Percentiles rank a stretch among this genome's conserved stretches.
Evolutionary conservation across 768 basidiomycete species (phyloP).

Genomic region (Trametes villosa): DNA sequence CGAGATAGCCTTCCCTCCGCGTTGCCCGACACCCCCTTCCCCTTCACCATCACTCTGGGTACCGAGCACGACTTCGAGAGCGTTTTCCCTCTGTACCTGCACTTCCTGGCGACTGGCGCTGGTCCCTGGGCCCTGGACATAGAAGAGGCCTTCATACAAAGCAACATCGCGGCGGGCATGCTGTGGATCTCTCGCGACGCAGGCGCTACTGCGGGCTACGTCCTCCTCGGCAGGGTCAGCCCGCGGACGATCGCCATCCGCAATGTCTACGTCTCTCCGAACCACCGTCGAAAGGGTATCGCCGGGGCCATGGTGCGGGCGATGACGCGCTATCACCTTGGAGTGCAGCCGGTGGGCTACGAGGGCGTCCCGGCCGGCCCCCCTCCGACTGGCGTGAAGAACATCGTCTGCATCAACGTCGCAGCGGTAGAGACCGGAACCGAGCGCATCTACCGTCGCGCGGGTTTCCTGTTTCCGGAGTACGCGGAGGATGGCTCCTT

Average conservation of each 20-base stretch:
- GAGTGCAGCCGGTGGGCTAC: constrained; percentile 15
- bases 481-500: neutral
- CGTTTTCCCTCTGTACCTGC: neutral
- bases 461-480: constrained; percentile 12
- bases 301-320: constrained; percentile 26
- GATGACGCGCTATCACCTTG: constrained; percentile 25
- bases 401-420: constrained; percentile 14
- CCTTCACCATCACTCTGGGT: neutral
- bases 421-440: neutral
- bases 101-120: neutral
- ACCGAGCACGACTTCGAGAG: neutral
- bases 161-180: neutral
- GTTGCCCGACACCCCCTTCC: neutral
- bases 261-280: constrained; percentile 23
- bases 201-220: neutral
- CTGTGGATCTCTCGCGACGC: constrained; percentile 1
- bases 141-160: neutral
- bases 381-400: constrained; percentile 8
- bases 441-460: constrained; percentile 9
- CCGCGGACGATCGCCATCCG: constrained; percentile 22
- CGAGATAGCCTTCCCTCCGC: constrained; percentile 1
- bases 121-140: neutral
- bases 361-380: constrained; percentile 2
- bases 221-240: neutral
- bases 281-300: constrained; percentile 23